Evolutionary conservation across 768 basidiomycete species (phyloP), one percentile per base, ranked within the genome.

Genomic region (Lentinula sp.): DNA sequence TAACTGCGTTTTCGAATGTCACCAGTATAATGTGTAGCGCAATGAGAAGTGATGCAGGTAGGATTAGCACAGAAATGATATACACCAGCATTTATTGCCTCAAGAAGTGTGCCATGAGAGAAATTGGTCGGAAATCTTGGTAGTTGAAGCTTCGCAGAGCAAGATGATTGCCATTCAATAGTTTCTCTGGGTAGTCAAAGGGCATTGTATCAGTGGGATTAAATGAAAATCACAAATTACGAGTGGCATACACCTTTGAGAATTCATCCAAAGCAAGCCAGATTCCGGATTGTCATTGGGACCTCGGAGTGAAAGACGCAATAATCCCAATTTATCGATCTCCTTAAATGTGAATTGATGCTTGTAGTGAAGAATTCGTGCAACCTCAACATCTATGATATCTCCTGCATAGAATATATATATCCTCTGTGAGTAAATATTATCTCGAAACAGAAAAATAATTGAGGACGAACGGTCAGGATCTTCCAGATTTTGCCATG

Each of bases 311-410:
- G 43, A 20, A 60, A 54, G 39, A 18, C 53, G 66, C 65, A 23
- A 75, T 66, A n/a, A 76, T 69, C 3, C 59, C 13, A 53, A 67
- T 64, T 9, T 56, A 61, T 81, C 76, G 15, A 85, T 76, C 12
- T 78, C 73, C 2, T 53, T 52, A 4, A 70, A 63, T 0, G 71
- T 67, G 1, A 84, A 63, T 46, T 36, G 32, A n/a, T 76, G 61
- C 1, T 60, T 73, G 63, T 0, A 86, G 70, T 73, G 64, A 0
- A 86, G 71, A 6, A 78, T 71, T 18, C 75, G 72, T 8, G 74
- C 69, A 6, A 77, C 71, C 68, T 85, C 81, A 5, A 80, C 66
- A 55, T 77, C 74, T 15, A 86, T 78, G 18, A 81, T 68, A 63
- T 83, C 81, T 64, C 69, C 85, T 85, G 39, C 1, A 48, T 53